These are phyloP conservation scores for Spergularia marina DNA, from an alignment of 148 eudicot species.

Conservation along the genomic window DNA sequence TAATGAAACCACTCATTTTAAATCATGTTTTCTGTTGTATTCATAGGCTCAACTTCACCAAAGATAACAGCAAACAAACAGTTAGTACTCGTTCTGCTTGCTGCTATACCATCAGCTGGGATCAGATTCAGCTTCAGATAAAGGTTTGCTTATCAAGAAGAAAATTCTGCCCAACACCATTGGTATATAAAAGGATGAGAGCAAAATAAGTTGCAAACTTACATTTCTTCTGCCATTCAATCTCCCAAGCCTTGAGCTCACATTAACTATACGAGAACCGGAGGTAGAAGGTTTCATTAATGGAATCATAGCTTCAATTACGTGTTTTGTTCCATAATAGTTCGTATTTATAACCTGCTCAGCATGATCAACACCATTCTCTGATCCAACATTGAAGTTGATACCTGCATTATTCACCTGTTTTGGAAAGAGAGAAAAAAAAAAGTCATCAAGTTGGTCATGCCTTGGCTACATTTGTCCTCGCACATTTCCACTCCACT, in stretches of 20 bases:
- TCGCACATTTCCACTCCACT: background rate
- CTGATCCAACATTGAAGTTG: constrained; percentile 65
- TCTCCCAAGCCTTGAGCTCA: constrained; percentile 87
- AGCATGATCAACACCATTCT: constrained; percentile 66
- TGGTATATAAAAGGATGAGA: background rate
- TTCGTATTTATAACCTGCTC: constrained; percentile 75
- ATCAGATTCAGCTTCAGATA: background rate
- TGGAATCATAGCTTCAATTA: constrained; percentile 81
- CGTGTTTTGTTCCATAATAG: constrained; percentile 75
- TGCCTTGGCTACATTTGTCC: background rate
- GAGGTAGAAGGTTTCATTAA: constrained; percentile 66
- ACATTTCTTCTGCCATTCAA: constrained; percentile 84
- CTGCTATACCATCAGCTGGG: background rate
- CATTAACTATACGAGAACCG: constrained; percentile 85
- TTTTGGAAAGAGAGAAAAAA: constrained; percentile 5
- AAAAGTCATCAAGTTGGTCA: constrained; percentile 1
- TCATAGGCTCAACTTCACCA: too few relatives aligned
- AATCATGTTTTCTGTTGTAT: too few relatives aligned
- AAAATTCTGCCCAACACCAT: background rate
- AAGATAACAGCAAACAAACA: too few relatives aligned
- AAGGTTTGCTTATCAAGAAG: background rate
- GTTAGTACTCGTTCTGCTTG: background rate
- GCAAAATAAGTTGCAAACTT: constrained; percentile 22
- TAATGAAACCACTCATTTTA: too few relatives aligned
- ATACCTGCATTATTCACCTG: constrained; percentile 97